These are phyloP conservation scores for Pythium myriotylum DNA, from an alignment of 352 stramenopile species.

Conservation along the genomic window DNA sequence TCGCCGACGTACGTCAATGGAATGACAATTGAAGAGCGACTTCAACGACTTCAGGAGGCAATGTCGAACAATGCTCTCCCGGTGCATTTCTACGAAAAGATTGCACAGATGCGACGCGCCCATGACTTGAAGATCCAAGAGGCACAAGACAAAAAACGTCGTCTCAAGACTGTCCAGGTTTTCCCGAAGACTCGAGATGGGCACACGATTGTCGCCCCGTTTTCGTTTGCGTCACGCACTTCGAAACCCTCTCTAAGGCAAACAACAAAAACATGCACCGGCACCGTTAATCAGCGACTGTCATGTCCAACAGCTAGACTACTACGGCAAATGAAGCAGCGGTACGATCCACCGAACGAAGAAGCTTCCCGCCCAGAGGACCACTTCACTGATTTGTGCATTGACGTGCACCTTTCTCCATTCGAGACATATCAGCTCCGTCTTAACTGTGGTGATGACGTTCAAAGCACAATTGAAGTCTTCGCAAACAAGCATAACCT, in stretches of 20 bases:
- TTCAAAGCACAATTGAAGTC: constrained; percentile 22
- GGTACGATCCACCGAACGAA: not conserved
- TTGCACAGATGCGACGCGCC: constrained; percentile 46
- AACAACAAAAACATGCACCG: too few species aligned
- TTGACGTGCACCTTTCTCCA: constrained; percentile 39
- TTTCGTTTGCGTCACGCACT: constrained; percentile 41
- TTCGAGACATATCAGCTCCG: constrained; percentile 42
- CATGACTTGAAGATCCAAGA: constrained; percentile 36
- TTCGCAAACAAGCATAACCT: constrained; percentile 41
- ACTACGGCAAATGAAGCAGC: constrained; percentile 12
- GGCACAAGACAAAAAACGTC: constrained; percentile 31
- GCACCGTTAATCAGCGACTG: not conserved
- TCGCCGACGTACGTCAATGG: constrained; percentile 54
- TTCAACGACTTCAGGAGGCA: constrained; percentile 42
- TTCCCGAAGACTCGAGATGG: constrained; percentile 43
- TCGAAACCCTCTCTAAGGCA: constrained; percentile 12
- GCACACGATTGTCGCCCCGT: constrained; percentile 50
- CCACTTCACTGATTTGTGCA: constrained; percentile 13
- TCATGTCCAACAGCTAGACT: not conserved
- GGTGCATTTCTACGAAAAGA: constrained; percentile 55
- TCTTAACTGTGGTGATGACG: constrained; percentile 37
- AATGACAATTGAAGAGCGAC: constrained; percentile 48
- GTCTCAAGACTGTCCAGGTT: constrained; percentile 28
- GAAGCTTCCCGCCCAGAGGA: too few species aligned
- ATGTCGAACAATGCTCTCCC: constrained; percentile 49